Conservation (phyloP, 116 monocot genomes). For the Dioscorea cayenensis region DNA sequence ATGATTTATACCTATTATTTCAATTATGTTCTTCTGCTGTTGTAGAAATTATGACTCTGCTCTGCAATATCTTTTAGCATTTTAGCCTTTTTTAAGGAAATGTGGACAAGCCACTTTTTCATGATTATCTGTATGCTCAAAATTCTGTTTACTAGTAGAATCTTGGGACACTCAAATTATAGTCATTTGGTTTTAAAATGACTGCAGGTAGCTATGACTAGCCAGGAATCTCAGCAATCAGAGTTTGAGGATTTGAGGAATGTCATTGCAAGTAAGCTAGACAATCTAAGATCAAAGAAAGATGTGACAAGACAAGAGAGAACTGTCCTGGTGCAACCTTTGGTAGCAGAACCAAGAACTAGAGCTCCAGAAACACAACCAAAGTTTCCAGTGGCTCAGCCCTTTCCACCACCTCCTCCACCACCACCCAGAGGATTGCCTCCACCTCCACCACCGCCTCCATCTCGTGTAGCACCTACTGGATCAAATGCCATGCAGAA, state of each 20-base stretch:
- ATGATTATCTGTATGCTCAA: too few relatives aligned
- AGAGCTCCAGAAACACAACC: slow-evolving; percentile 15
- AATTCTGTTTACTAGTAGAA: not conserved
- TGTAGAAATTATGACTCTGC: too few relatives aligned
- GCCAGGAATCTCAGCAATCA: slow-evolving; percentile 5
- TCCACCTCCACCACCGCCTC: slow-evolving; percentile 61
- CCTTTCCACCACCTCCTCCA: slow-evolving; percentile 9
- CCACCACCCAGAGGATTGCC: slow-evolving; percentile 20
- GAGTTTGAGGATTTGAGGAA: slow-evolving; percentile 16
- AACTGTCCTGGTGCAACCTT: slow-evolving; percentile 6
- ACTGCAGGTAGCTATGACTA: slow-evolving; percentile 10
- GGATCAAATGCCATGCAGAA: slow-evolving; percentile 35
- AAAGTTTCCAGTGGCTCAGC: slow-evolving; percentile 4
- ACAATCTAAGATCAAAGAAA: slow-evolving; percentile 2
- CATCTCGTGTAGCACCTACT: slow-evolving; percentile 1
- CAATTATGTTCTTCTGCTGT: too few relatives aligned
- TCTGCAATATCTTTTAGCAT: too few relatives aligned
- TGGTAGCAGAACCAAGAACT: not conserved
- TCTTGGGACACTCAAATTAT: not conserved
- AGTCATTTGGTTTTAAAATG: not conserved
- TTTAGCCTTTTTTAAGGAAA: too few relatives aligned
- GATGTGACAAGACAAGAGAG: not conserved
- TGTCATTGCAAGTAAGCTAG: slow-evolving; percentile 21
- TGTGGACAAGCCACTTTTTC: too few relatives aligned
- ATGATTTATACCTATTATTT: too few relatives aligned